These are phyloP conservation scores for Ceratocystis eucalypticola DNA, from an alignment of 2,329 filamentous ascomycete species.

Conservation along the genomic window DNA sequence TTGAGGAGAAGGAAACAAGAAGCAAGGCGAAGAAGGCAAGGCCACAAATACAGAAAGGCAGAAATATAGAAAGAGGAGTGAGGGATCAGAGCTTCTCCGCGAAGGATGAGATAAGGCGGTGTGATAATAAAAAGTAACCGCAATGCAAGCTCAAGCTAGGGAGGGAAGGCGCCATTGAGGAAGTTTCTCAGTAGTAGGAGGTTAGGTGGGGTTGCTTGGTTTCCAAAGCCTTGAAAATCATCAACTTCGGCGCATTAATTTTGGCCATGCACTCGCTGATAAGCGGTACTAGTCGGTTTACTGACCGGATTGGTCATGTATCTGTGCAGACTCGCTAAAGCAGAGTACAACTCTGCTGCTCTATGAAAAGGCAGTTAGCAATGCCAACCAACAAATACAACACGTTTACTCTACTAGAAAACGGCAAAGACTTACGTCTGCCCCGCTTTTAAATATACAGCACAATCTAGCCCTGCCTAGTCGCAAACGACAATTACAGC, in stretches of 20 bases:
- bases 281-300: too few species aligned
- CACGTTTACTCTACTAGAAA: background rate
- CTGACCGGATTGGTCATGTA: too few species aligned
- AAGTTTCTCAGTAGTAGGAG: background rate
- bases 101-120: slow-evolving; percentile 2
- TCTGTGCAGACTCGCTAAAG: too few species aligned
- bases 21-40: background rate
- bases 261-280: too few species aligned
- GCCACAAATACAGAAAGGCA: background rate
- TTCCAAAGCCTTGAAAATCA: too few species aligned
- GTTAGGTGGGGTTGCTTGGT: background rate
- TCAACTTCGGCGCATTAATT: too few species aligned
- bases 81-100: background rate
- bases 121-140: background rate
- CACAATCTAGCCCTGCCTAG: background rate
- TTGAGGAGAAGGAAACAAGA: background rate
- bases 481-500: background rate
- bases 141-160: background rate
- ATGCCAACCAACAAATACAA: background rate
- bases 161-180: background rate
- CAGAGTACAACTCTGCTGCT: background rate
- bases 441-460: background rate
- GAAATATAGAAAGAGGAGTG: background rate
- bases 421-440: background rate
- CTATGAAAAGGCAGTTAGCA: background rate